Evolutionary conservation across 805 yeast species (phyloP).

Genomic region (Candida awuae): DNA sequence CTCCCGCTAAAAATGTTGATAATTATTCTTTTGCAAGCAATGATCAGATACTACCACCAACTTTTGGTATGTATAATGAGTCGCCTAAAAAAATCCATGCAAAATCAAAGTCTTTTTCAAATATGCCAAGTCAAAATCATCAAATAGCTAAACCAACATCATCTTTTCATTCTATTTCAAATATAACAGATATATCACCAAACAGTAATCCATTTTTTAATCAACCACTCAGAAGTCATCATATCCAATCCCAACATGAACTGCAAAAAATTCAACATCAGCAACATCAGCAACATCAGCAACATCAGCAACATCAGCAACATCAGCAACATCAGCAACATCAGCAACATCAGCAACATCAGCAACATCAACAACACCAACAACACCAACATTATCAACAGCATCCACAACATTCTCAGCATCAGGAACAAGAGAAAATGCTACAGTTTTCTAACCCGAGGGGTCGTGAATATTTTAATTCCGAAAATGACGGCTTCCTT

Average conservation of each 20-base stretch:
- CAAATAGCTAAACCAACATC: too few relatives aligned
- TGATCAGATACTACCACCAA: slow-evolving; percentile 10
- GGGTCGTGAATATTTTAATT: too few relatives aligned
- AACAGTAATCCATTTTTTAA: too few relatives aligned
- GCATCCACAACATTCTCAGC: slow-evolving; percentile 12
- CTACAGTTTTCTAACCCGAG: too few relatives aligned
- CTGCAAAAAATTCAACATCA: background rate
- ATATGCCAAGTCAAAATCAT: background rate
- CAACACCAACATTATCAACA: slow-evolving; percentile 3
- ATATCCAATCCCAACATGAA: background rate
- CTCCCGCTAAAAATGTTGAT: too few relatives aligned
- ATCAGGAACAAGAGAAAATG: slow-evolving; percentile 16
- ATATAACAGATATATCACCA: too few relatives aligned
- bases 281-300: background rate
- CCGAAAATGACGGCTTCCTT: too few relatives aligned
- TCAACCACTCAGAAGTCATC: background rate
- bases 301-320: slow-evolving; percentile 4
- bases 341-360: slow-evolving; percentile 9
- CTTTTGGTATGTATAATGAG: slow-evolving; percentile 12
- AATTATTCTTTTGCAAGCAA: background rate
- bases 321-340: slow-evolving; percentile 8
- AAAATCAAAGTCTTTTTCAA: slow-evolving; percentile 3
- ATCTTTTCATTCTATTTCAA: too few relatives aligned
- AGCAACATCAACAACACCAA: background rate
- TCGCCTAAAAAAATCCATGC: background rate